Evolutionary conservation across 2,329 filamentous ascomycete species (phyloP).

Genomic region (Fusarium sp.): DNA sequence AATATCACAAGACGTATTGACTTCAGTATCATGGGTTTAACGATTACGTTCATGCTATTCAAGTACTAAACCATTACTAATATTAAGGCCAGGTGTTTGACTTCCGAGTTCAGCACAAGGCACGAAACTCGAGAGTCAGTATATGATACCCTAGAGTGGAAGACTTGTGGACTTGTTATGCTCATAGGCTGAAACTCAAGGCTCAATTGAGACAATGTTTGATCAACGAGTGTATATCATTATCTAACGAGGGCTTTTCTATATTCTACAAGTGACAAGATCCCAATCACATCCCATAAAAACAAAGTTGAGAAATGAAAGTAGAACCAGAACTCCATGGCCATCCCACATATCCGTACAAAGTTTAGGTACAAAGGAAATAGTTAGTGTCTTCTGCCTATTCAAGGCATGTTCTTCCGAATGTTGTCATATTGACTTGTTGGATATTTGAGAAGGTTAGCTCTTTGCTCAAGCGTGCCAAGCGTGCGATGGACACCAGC

Average conservation of each 20-base stretch:
- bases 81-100: not conserved
- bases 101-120: not conserved
- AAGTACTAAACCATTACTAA: no score
- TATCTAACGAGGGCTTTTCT: conserved; percentile 30
- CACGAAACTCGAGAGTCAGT: not conserved
- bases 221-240: conserved; percentile 5
- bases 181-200: not conserved
- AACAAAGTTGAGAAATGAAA: conserved; percentile 9
- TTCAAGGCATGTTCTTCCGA: conserved; percentile 52
- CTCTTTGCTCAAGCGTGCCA: conserved; percentile 60
- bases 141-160: not conserved
- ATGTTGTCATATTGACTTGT: conserved; percentile 71
- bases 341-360: conserved; percentile 9
- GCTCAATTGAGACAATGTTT: not conserved
- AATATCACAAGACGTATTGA: conserved; percentile 5
- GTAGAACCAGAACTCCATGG: conserved; percentile 3
- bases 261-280: conserved; percentile 22
- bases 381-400: not conserved
- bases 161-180: not conserved
- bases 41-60: no score
- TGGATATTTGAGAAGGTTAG: conserved; percentile 68
- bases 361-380: conserved; percentile 13
- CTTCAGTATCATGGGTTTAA: not conserved
- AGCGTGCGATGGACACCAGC: conserved; percentile 61
- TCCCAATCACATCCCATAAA: conserved; percentile 23